Base-by-base conservation (phyloP, 2,329 filamentous ascomycete genomes). In the Fusarium sp. region DNA sequence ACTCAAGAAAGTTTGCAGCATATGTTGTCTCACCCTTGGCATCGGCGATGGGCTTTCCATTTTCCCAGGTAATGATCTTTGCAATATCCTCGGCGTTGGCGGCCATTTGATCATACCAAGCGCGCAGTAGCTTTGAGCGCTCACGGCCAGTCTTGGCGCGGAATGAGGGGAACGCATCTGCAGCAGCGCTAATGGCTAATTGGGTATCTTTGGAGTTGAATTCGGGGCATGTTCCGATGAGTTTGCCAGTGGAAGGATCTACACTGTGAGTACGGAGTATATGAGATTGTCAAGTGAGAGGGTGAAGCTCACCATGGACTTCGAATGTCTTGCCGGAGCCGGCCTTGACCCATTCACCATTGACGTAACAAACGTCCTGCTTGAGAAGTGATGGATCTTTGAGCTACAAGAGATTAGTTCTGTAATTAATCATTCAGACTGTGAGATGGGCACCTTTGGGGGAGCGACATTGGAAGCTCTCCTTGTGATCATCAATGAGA, bases 301-400 rank as follows among this genome's bases (percentile, higher is more conserved):
- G 28, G 14, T 30, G 30, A 28, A 26, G 68, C 80, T 74, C 83
- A 92, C 91, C 92, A 73, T 89, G 87, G 68, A 98, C 94, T 81
- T 96, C 92, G 82, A 98, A 99, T 51, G 94, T 98, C 88, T 97
- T 91, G 80, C 94, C 94, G 2, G 94, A 97, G 79, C 91, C 90
- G 77, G 96, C 94, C 77, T 89, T 88, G 71, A 97, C 89, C 94
- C 95, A 99, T 88, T 97, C 89, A 79, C 96, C 96, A 81, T 99
- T 96, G 79, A 98, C 91, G 81, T 96, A 98, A 79, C 91, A 90
- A 68, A 90, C 89, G 81, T 95, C 89, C 77, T 92, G 90, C 86
- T 97, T 98, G 79, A 98, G 89, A 68, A 99, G 89, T 30, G 92
- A 94, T 41, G 90, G 89, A 77, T 96, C 93, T 79, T 91, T 93